A percentile compares a stretch with the other conserved stretches of the same genome.
These are phyloP conservation scores for Emericellopsis cladophorae DNA, from an alignment of 2,329 filamentous ascomycete genomes.

Conservation along the genomic window DNA sequence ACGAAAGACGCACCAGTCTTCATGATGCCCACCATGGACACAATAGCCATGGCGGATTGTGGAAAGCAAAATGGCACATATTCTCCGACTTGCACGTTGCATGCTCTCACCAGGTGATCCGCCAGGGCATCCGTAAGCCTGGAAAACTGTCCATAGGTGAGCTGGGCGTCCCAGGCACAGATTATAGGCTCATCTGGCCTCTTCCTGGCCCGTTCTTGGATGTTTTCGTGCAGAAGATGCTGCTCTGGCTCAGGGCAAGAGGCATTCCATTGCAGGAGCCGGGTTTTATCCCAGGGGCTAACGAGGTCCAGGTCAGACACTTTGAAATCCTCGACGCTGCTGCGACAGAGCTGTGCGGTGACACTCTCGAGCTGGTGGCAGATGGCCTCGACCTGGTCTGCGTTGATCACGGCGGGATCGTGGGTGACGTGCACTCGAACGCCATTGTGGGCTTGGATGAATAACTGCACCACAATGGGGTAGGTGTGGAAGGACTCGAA, in stretches of 20 bases:
- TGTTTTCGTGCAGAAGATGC: not conserved
- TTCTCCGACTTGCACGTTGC: not conserved
- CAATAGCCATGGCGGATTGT: conserved; percentile 6
- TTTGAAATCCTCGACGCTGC: not conserved
- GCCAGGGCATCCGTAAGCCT: not conserved
- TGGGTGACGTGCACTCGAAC: not conserved
- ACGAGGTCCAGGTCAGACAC: not conserved
- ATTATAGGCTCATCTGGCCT: conserved; percentile 20
- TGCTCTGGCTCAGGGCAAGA: not conserved
- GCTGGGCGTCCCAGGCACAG: conserved; percentile 11
- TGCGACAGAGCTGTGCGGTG: not conserved
- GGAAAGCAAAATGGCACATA: conserved; percentile 8
- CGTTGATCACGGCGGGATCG: not conserved
- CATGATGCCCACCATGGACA: conserved; percentile 9
- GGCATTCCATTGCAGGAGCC: not conserved
- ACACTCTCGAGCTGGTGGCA: conserved; percentile 2
- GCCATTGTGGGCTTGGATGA: not conserved
- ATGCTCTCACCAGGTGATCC: not conserved
- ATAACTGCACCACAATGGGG: conserved; percentile 2
- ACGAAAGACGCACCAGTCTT: conserved; percentile 12
- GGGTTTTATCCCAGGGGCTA: not conserved
- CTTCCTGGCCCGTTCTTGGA: not conserved
- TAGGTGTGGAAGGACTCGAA: conserved; percentile 4
- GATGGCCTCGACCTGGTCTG: conserved; percentile 1
- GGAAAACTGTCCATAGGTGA: conserved; percentile 1